Base-by-base conservation (phyloP, 352 stramenopile genomes). In the Lagenidium sp. region DNA sequence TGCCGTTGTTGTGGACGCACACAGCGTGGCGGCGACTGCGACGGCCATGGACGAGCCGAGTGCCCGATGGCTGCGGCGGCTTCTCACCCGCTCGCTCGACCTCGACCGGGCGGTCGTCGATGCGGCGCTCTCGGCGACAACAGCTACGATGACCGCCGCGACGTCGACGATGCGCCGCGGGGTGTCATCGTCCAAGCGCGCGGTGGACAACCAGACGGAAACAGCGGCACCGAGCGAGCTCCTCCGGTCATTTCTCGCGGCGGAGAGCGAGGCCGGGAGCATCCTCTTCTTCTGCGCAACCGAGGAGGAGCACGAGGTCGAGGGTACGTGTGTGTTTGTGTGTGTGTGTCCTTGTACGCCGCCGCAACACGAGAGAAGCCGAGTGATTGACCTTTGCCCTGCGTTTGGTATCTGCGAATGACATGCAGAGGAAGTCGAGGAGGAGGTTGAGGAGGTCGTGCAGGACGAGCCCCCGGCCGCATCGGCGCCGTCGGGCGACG, bases 221-320 rank as follows among this genome's bases (percentile, higher is more conserved):
- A 61, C 69, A 24, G 8, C 24, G 15, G 36, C 59, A 5, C 63
- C 70, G 18, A 45, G 39, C 1, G 62, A 79, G 20, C 44, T 72
- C 3, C 26, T 85, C 2, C 63, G 66, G 25, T 55, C 46, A 23
- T 93, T 93, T 52, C 86, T 89, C 37, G 59, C 63, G 19, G 37
- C 62, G 0, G 57, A 71, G 29, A 68, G 59, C 0, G 66, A 81
- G 8, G 65, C 76, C 22, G 78, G 81, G 2, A 83, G 61, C 41
- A 62, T 91, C 13, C 47, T 89, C 5, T 94, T 94, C 54, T 91
- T 91, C 47, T 85, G 64, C 36, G 63, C 68, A 23, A 62, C 55
- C 3, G 70, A 88, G 36, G 64, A 86, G 44, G 65, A 84, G 25
- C 66, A 76, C 23, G 70, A 84, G 39, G 40, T 90, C 0, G 68